Evolutionary conservation across 805 yeast genomes (phyloP).

Genomic region (Spathaspora gorwiae): DNA sequence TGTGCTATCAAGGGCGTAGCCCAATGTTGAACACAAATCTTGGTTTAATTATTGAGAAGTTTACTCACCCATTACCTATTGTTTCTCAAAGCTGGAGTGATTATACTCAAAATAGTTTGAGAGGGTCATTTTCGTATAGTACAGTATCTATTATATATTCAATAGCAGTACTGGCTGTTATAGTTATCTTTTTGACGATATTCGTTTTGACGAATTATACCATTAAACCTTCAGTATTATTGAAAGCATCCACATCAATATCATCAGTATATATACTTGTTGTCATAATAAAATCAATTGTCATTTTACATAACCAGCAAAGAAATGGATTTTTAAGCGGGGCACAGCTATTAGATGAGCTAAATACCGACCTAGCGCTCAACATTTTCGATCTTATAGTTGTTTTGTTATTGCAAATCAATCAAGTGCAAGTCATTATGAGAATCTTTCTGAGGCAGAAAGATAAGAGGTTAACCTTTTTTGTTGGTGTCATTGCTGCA

Average conservation of each 20-base stretch:
- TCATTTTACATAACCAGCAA: conserved; percentile 46
- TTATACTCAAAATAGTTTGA: conserved; percentile 28
- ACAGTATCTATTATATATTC: conserved; percentile 61
- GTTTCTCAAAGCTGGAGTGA: conserved; percentile 46
- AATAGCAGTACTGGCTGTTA: conserved; percentile 59
- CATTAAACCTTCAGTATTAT: conserved; percentile 52
- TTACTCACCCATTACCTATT: conserved; percentile 36
- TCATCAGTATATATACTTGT: conserved; percentile 54
- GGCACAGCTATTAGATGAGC: conserved; percentile 36
- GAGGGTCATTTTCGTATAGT: conserved; percentile 49
- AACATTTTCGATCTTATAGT: conserved; percentile 56
- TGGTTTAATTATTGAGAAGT: conserved; percentile 24
- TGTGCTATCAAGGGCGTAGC: conserved; percentile 24
- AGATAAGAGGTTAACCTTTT: conserved; percentile 61
- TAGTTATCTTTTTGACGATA: conserved; percentile 58
- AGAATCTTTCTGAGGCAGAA: conserved; percentile 61
- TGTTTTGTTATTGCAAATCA: conserved; percentile 53
- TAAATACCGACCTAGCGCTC: conserved; percentile 44
- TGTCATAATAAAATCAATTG: conserved; percentile 45
- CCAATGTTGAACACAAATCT: conserved; percentile 39
- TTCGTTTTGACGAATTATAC: conserved; percentile 63
- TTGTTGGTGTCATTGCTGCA: conserved; percentile 52
- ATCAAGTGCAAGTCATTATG: conserved; percentile 70
- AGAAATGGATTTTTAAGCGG: conserved; percentile 39
- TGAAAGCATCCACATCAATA: conserved; percentile 46